Evolutionary conservation across 495 filamentous ascomycete genomes (phyloP), one percentile per base, ranked within the genome.

Genomic region (Aspergillus conjunctus): DNA sequence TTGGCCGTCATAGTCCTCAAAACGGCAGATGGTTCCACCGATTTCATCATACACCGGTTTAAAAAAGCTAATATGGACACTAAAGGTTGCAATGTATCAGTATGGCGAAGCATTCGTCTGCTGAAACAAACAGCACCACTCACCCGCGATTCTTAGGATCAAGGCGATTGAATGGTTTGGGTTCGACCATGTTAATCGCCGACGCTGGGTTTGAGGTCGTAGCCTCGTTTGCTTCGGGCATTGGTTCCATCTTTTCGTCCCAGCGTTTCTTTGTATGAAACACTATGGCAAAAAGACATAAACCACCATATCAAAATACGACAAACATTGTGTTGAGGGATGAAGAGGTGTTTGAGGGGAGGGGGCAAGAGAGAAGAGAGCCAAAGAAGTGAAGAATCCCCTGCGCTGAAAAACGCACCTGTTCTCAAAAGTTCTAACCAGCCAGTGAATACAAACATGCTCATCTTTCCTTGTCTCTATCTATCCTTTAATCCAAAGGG

Each of bases 71-170:
- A 61, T 14, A 6, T 11, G 46, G 41, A 61, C 26, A 22, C 58
- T 61, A 48, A 26, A 5, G 26, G 26, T 17, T 15, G 22, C 14
- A 31, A 11, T 11, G 41, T 56, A 22, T 58, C 37, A 59, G 55
- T 33, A 26, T 26, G 26, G 26, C 26, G 26, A 26, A 5, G 26
- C 26, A 26, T 26, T 26, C 26, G 5, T 26, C 26, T 5, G 26
- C 26, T 5, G 5, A 26, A 26, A 26, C 26, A 26, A 26, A 26
- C 4, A 12, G n/a, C 3, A 11, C 37, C 17, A 58, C 54, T 50
- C 26, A 63, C 60, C 49, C 57, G 1, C 46, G 53, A 37, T 62
- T 63, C 49, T 43, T 61, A 51, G 61, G 61, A 34, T 68, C 20
- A n/a, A 65, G 63, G 22, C 10, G 10, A n/a, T 41, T n/a, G 37